Conservation (phyloP, 1,284 basidiomycete species). For the Butyriboletus appendiculatus region DNA sequence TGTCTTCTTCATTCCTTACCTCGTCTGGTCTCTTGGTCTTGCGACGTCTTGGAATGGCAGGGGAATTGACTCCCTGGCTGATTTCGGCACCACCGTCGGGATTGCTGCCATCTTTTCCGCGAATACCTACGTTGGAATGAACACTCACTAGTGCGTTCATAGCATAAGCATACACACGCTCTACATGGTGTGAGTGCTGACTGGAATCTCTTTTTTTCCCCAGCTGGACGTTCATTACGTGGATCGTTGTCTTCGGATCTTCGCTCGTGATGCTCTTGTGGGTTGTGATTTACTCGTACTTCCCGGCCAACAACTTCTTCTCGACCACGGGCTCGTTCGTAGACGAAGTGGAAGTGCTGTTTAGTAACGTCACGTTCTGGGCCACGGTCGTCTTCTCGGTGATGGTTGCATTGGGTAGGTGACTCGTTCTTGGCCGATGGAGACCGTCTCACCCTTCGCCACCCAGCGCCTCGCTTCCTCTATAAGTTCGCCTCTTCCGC, state of each 20-base stretch:
- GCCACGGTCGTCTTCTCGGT: slow-evolving; percentile 70
- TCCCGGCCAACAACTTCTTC: slow-evolving; percentile 42
- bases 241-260: slow-evolving; percentile 78
- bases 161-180: background rate
- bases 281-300: slow-evolving; percentile 85
- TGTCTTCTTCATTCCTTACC: slow-evolving; percentile 89
- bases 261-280: slow-evolving; percentile 80
- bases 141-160: slow-evolving; percentile 79
- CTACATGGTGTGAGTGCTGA: slow-evolving; percentile 7
- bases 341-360: slow-evolving; percentile 74
- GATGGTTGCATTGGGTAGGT: slow-evolving; percentile 68
- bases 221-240: slow-evolving; percentile 89
- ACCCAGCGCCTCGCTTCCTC: slow-evolving; percentile 68
- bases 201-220: slow-evolving; percentile 1
- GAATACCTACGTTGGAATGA: slow-evolving; percentile 87
- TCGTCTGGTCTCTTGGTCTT: slow-evolving; percentile 69
- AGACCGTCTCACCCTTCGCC: background rate
- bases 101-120: slow-evolving; percentile 87
- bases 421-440: background rate
- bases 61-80: slow-evolving; percentile 76
- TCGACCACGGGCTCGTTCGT: slow-evolving; percentile 62
- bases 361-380: slow-evolving; percentile 84
- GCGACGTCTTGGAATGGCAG: slow-evolving; percentile 72
- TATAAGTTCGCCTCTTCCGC: slow-evolving; percentile 67
- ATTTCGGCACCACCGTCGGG: slow-evolving; percentile 93